Conservation (phyloP, 441 rosid species). For the Pelargonium fulgidum region DNA sequence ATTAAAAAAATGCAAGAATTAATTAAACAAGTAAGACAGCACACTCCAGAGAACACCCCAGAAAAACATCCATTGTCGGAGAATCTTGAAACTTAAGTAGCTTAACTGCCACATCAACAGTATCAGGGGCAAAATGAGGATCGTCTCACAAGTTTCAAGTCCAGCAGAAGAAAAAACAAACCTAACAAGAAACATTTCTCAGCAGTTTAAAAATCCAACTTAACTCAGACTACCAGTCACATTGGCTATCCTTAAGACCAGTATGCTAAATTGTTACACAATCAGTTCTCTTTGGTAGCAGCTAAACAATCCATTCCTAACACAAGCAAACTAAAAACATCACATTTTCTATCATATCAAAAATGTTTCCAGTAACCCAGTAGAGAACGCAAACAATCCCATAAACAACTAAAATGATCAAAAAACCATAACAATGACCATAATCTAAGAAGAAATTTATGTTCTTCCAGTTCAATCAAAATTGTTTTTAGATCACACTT, state of each 20-base stretch:
- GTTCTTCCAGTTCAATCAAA: no score
- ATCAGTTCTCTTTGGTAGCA: not conserved
- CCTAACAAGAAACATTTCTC: not conserved
- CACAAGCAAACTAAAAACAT: not conserved
- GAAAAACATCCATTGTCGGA: not conserved
- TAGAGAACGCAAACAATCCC: not conserved
- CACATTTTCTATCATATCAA: no score
- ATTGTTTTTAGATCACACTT: no score
- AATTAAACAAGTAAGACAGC: not conserved
- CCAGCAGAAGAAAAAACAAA: not conserved
- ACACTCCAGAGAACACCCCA: not conserved
- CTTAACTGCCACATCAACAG: not conserved
- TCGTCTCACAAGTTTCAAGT: not conserved
- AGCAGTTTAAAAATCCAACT: not conserved
- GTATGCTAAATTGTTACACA: not conserved
- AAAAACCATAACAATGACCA: not conserved
- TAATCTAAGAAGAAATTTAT: not conserved
- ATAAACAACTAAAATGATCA: not conserved
- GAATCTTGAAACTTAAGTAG: not conserved
- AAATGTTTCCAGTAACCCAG: not conserved
- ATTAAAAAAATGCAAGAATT: not conserved
- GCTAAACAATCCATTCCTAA: not conserved
- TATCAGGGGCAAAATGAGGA: not conserved
- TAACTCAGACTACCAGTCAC: not conserved
- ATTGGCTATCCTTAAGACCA: not conserved